These are phyloP conservation scores for Coelastrella sp. DNA, from an alignment of 139 green algal genomes.

Conservation along the genomic window DNA sequence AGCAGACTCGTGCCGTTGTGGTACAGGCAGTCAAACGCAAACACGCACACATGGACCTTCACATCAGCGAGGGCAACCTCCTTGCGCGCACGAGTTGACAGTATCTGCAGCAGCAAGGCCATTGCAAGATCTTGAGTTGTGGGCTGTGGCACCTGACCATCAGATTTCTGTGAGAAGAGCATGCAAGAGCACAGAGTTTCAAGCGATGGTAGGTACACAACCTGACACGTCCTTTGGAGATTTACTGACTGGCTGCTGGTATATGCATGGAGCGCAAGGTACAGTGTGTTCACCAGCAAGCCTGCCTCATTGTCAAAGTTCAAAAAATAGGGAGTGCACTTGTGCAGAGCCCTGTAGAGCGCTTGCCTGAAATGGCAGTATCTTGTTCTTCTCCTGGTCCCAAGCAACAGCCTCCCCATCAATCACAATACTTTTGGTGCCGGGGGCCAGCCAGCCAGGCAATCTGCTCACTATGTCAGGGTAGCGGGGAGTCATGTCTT, in stretches of 20 bases:
- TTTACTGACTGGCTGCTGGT: no score
- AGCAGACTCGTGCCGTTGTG: constrained; percentile 91
- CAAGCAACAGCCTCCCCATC: constrained; percentile 95
- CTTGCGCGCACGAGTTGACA: constrained; percentile 91
- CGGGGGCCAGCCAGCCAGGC: constrained; percentile 63
- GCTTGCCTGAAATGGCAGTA: constrained; percentile 96
- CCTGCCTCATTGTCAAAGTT: no score
- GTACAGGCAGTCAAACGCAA: constrained; percentile 98
- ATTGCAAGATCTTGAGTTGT: not conserved
- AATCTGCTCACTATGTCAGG: constrained; percentile 88
- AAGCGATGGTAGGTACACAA: no score
- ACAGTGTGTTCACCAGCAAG: no score
- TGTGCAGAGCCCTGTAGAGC: no score
- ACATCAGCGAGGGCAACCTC: constrained; percentile 91
- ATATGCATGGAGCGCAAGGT: no score
- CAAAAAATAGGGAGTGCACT: no score
- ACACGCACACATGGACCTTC: constrained; percentile 87
- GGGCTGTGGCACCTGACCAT: no score
- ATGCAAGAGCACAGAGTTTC: no score
- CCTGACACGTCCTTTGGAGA: no score
- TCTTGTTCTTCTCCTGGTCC: constrained; percentile 81
- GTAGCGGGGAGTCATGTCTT: constrained; percentile 96
- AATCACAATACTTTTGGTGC: constrained; percentile 82
- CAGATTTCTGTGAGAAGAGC: no score
- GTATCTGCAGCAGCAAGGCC: constrained; percentile 62